These are phyloP conservation scores for Tulasnella sp. DNA, from an alignment of 768 basidiomycete species.

Conservation along the genomic window DNA sequence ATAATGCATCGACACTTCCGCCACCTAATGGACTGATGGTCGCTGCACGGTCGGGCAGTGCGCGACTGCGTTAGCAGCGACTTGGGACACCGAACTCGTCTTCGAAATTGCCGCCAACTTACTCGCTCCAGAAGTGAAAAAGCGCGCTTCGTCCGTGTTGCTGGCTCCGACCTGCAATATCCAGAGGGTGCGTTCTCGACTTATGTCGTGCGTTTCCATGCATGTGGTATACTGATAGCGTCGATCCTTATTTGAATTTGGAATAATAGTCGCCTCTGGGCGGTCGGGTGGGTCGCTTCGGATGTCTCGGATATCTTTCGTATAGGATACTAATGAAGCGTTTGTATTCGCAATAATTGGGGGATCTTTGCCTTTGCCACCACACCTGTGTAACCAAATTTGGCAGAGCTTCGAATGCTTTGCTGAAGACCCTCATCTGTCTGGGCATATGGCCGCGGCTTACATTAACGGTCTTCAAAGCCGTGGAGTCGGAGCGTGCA, in stretches of 20 bases:
- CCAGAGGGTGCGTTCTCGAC: slow-evolving; percentile 43
- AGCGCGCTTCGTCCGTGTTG: slow-evolving; percentile 57
- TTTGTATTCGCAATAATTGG: background rate
- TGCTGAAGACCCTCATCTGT: slow-evolving; percentile 68
- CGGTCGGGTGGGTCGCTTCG: slow-evolving; percentile 30
- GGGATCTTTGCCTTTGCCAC: slow-evolving; percentile 67
- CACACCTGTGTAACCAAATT: slow-evolving; percentile 46
- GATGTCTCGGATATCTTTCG: slow-evolving; percentile 41
- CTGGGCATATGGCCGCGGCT: slow-evolving; percentile 62
- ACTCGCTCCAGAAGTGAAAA: slow-evolving; percentile 60
- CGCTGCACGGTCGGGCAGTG: slow-evolving; percentile 42
- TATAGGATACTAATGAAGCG: slow-evolving; percentile 41
- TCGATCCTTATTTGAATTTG: background rate
- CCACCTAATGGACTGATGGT: too few species aligned
- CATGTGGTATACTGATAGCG: background rate
- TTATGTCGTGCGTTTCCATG: background rate
- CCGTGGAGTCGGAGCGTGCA: slow-evolving; percentile 61
- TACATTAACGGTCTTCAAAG: slow-evolving; percentile 71
- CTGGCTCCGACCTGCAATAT: slow-evolving; percentile 76
- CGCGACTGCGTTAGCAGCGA: slow-evolving; percentile 41
- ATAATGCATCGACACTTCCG: too few species aligned
- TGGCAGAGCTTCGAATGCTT: slow-evolving; percentile 15
- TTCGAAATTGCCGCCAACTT: slow-evolving; percentile 49
- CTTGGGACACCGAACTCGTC: slow-evolving; percentile 61
- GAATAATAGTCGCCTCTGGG: slow-evolving; percentile 31